phyloP scores from a whole-genome alignment of 1,139 yeast species.

The Kodamaea anthophila region DNA sequence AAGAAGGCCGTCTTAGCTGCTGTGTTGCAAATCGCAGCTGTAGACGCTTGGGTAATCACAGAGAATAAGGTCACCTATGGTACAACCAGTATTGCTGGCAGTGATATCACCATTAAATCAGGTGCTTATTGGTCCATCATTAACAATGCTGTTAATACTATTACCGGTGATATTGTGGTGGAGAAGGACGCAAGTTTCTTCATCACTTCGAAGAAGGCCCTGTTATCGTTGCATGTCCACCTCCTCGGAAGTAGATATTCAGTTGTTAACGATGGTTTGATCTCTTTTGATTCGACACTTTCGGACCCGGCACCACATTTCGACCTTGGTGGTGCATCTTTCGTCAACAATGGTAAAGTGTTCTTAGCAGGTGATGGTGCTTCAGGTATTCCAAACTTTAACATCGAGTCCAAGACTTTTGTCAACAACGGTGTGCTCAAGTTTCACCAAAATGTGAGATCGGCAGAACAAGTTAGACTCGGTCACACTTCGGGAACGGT shows the following conservation, averaged over 20 bases:
- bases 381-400: conserved; percentile 14
- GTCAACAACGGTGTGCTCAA: conserved; percentile 21
- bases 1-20: conserved; percentile 5
- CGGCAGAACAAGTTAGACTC: conserved; percentile 14
- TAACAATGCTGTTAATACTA: conserved; percentile 20
- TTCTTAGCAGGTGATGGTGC: conserved; percentile 22
- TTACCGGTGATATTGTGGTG: conserved; percentile 18
- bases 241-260: conserved; percentile 6
- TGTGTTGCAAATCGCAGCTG: conserved; percentile 4
- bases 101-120: conserved; percentile 14
- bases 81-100: background rate
- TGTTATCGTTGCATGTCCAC: conserved; percentile 7
- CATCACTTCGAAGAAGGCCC: conserved; percentile 10
- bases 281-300: conserved; percentile 10
- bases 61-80: conserved; percentile 3
- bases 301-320: conserved; percentile 14
- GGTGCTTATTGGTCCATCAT: conserved; percentile 29
- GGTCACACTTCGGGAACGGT: conserved; percentile 17
- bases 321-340: conserved; percentile 14
- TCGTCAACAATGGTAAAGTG: conserved; percentile 23
- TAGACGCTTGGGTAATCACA: conserved; percentile 6
- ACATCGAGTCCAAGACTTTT: conserved; percentile 19
- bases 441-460: conserved; percentile 17
- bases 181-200: conserved; percentile 23
- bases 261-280: conserved; percentile 9